Conservation (phyloP, 2,329 filamentous ascomycete species). For the Sporothrix dimorphospora region DNA sequence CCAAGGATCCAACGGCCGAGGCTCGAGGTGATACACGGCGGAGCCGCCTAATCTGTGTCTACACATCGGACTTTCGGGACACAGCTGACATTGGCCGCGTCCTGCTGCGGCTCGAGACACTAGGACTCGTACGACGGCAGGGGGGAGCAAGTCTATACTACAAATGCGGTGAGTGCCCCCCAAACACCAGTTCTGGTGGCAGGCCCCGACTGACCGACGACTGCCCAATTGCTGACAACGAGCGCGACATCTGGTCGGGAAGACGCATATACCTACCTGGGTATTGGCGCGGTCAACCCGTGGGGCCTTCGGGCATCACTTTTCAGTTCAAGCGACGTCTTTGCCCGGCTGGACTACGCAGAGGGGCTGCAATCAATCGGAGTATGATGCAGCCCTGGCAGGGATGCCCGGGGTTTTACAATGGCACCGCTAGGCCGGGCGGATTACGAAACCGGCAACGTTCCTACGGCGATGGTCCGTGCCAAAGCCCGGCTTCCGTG, state of each 20-base stretch:
- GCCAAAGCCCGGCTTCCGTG: too few relatives aligned
- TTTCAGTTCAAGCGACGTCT: slow-evolving; percentile 30
- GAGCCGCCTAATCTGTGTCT: slow-evolving; percentile 71
- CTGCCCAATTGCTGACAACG: neutral
- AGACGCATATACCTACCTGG: slow-evolving; percentile 72
- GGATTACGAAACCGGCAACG: too few relatives aligned
- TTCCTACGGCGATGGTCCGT: too few relatives aligned
- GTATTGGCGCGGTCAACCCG: slow-evolving; percentile 61
- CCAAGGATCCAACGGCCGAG: slow-evolving; percentile 50
- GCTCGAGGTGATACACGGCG: slow-evolving; percentile 46
- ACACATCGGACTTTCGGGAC: slow-evolving; percentile 75
- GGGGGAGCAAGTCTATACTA: slow-evolving; percentile 67
- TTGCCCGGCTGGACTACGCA: slow-evolving; percentile 2
- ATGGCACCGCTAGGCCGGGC: too few relatives aligned
- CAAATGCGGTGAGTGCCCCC: slow-evolving; percentile 64
- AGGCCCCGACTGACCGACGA: neutral
- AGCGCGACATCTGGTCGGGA: neutral
- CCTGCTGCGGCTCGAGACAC: slow-evolving; percentile 61
- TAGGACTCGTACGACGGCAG: slow-evolving; percentile 59
- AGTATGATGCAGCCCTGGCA: too few relatives aligned
- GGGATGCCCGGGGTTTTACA: too few relatives aligned
- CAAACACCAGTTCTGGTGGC: neutral
- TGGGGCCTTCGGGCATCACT: slow-evolving; percentile 61
- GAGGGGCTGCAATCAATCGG: neutral
- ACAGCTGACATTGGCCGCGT: slow-evolving; percentile 70